phyloP scores from a whole-genome alignment of 345 rosid species.

The Anacardium occidentale region DNA sequence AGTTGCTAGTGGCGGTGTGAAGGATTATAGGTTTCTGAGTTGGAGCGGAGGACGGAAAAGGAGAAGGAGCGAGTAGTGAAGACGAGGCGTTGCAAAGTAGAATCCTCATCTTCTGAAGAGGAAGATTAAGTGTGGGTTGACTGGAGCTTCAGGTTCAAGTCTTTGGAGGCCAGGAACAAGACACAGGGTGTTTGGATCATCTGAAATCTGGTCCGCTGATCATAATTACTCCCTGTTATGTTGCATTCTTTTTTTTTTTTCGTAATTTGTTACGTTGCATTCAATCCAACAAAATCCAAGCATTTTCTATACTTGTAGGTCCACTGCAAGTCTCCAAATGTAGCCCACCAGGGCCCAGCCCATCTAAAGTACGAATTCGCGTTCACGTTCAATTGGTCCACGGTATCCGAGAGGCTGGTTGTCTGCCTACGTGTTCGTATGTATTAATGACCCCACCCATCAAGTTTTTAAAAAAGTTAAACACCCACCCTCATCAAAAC shows the following conservation, averaged over 20 bases:
- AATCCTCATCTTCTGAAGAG: constrained; percentile 39
- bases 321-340: neutral
- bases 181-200: too few species aligned
- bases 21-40: constrained; percentile 11
- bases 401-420: neutral
- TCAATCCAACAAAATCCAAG: too few species aligned
- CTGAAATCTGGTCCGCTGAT: too few species aligned
- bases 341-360: neutral
- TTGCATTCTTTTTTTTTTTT: too few species aligned
- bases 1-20: neutral
- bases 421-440: neutral
- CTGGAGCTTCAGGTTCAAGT: neutral
- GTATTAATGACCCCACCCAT: neutral
- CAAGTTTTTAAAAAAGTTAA: too few species aligned
- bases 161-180: neutral
- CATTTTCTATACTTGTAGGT: too few species aligned
- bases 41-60: constrained; percentile 24
- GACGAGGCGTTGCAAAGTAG: constrained; percentile 41
- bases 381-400: neutral
- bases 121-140: neutral
- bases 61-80: constrained; percentile 26
- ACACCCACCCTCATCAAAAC: neutral
- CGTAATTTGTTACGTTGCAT: too few species aligned
- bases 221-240: too few species aligned
- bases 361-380: neutral